A percentile compares a stretch with the other conserved stretches of the same genome.
These are phyloP conservation scores for Tricholoma matsutake DNA, from an alignment of 768 basidiomycete species.

Conservation along the genomic window DNA sequence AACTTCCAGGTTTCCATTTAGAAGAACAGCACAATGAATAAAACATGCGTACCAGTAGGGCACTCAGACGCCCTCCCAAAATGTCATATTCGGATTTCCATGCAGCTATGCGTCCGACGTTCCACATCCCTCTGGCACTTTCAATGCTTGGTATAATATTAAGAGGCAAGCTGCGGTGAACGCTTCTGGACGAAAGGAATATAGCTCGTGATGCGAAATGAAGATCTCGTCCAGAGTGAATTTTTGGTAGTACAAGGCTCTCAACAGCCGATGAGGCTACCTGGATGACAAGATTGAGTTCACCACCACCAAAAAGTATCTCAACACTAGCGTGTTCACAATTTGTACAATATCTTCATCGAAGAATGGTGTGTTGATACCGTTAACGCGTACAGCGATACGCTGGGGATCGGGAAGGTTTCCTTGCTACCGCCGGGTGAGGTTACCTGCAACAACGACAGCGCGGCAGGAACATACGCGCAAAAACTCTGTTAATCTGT, in stretches of 20 bases:
- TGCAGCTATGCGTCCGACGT: constrained; percentile 64
- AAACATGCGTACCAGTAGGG: constrained; percentile 55
- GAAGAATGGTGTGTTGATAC: constrained; percentile 63
- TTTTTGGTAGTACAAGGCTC: constrained; percentile 82
- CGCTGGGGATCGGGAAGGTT: constrained; percentile 43
- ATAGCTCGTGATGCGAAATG: constrained; percentile 54
- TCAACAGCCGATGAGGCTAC: constrained; percentile 40
- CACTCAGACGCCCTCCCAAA: constrained; percentile 53
- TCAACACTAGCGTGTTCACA: constrained; percentile 32
- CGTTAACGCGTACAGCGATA: constrained; percentile 74
- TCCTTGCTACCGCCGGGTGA: constrained; percentile 15
- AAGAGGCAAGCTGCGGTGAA: constrained; percentile 33
- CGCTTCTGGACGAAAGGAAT: constrained; percentile 26
- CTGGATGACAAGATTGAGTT: constrained; percentile 16
- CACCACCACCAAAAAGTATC: neutral
- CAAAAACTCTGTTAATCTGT: constrained; percentile 53
- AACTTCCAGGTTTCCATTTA: constrained; percentile 51
- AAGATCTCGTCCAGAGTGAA: constrained; percentile 68
- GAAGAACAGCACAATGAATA: neutral
- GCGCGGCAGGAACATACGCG: constrained; percentile 34
- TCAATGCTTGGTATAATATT: constrained; percentile 81
- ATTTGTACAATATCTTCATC: constrained; percentile 58
- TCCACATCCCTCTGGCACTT: constrained; percentile 70
- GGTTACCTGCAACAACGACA: neutral
- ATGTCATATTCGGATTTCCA: constrained; percentile 57